Base-by-base conservation (phyloP, 805 yeast species). In the Schwanniomyces yamadae region DNA sequence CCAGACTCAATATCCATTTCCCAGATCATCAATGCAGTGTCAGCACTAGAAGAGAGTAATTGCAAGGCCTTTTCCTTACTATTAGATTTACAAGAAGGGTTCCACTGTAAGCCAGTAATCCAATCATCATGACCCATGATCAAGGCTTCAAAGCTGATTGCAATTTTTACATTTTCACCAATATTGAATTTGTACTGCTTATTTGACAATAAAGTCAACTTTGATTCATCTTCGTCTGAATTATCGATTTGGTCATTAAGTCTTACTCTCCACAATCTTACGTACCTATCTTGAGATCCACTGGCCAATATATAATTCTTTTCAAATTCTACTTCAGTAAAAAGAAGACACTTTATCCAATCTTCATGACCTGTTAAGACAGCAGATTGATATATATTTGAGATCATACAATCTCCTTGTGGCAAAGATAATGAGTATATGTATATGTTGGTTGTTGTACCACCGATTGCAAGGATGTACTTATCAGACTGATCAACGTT, bases 51-150 rank as follows among this genome's bases (percentile, higher is more conserved):
- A 0, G 96, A 87, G 25, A 93, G 60, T 21, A 93, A 66, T 44
- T 75, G 77, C 22, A 78, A 52, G 35, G 75, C 71, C 5, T 65
- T 55, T 21, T 57, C 58, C 4, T 34, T 23, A 10, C 37, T 10
- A 6, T 26, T 30, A 7, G 23, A 16, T 4, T 34, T 21, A 22
- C 45, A 36, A 1, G 50, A 38, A 3, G 86, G 82, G 52, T 83
- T 86, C 98, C 99, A 93, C 37, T 73, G 67, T 31, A 93, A 66
- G 7, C 87, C 79, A 2, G 91, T 78, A 17, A 95, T 82, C 99
- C 99, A 93, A 58, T 93, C 99, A 56, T 93, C 99, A 60, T 93
- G 99, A 6, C 99, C 99, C 84, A 93, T 82, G 17, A 93, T 78
- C 41, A 93, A 75, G 0, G 99, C 96, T 52, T 95, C 99, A 53